phyloP scores from a whole-genome alignment of 2,329 filamentous ascomycete species.

The Sporothrix pallida region DNA sequence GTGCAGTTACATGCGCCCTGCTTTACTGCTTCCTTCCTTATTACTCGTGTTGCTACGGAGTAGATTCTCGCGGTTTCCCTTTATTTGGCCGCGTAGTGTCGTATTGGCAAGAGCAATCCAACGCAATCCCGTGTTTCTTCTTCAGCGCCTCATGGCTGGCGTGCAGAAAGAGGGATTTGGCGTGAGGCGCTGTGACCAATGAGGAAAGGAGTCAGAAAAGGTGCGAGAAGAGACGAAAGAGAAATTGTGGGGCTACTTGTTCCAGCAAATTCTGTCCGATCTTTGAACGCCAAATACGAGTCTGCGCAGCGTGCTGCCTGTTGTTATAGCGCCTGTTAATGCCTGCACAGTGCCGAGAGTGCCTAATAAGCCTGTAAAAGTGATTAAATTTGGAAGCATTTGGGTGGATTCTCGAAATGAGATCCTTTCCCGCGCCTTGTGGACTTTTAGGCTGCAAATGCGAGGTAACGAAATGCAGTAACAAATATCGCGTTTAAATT shows the following conservation, averaged over 20 bases:
- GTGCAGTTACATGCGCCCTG: neutral
- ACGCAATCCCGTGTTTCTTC: slow-evolving; percentile 24
- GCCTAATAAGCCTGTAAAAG: neutral
- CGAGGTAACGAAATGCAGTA: neutral
- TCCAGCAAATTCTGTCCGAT: neutral
- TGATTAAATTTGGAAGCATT: slow-evolving; percentile 22
- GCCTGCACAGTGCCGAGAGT: neutral
- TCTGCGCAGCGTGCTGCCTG: neutral
- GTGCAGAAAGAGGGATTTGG: neutral
- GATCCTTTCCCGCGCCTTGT: slow-evolving; percentile 13
- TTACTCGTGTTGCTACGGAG: slow-evolving; percentile 15
- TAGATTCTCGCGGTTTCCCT: neutral
- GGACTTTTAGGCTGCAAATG: slow-evolving; percentile 18
- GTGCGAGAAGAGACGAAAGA: neutral
- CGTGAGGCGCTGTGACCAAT: slow-evolving; percentile 9
- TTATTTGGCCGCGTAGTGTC: slow-evolving; percentile 13
- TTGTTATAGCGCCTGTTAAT: neutral
- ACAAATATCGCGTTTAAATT: neutral
- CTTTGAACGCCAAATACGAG: neutral
- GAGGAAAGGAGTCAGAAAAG: neutral
- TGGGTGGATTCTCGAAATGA: neutral
- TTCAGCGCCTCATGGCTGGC: slow-evolving; percentile 11
- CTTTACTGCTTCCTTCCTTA: neutral
- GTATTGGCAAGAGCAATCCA: slow-evolving; percentile 27
- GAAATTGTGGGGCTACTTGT: slow-evolving; percentile 9